Evolutionary conservation across 2,329 filamentous ascomycete species (phyloP).

Genomic region (Aspergillus cejpii): DNA sequence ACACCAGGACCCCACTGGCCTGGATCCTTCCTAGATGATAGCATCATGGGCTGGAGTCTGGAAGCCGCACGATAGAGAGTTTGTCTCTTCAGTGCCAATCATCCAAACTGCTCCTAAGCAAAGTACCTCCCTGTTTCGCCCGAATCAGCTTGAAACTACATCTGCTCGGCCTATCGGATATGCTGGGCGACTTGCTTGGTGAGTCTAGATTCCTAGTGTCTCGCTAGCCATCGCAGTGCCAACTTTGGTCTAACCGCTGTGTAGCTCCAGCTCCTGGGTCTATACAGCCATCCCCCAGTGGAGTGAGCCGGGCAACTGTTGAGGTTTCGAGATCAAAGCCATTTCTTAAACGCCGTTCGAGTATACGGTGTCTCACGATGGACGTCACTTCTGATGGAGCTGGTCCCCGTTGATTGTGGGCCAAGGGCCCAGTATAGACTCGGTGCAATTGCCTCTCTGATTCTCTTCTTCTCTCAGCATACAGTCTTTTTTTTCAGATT

Average conservation of each 20-base stretch:
- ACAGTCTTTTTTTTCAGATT: slow-evolving; percentile 15
- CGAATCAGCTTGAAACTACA: slow-evolving; percentile 19
- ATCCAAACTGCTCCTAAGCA: slow-evolving; percentile 7
- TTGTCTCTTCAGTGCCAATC: slow-evolving; percentile 11
- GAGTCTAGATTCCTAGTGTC: too few species aligned
- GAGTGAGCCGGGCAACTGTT: slow-evolving; percentile 6
- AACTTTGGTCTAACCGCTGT: too few species aligned
- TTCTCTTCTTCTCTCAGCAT: slow-evolving; percentile 8
- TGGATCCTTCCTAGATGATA: background rate
- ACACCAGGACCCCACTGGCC: background rate
- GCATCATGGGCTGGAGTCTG: background rate
- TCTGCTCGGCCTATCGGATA: slow-evolving; percentile 9
- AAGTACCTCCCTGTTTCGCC: slow-evolving; percentile 9
- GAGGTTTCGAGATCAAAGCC: background rate
- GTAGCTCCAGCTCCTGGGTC: too few species aligned
- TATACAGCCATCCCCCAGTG: slow-evolving; percentile 1
- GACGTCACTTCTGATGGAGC: slow-evolving; percentile 2
- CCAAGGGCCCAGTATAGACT: slow-evolving; percentile 11
- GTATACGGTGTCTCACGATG: slow-evolving; percentile 11
- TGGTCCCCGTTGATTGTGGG: background rate
- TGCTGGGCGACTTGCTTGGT: too few species aligned
- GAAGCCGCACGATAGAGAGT: background rate
- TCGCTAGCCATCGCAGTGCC: too few species aligned
- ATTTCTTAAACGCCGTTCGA: background rate
- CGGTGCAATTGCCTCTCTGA: background rate